A percentile compares a stretch with the other conserved stretches of the same genome.
Evolutionary conservation across 2,329 filamentous ascomycete genomes (phyloP).

Genomic region (Chrysoporthe austroafricana): DNA sequence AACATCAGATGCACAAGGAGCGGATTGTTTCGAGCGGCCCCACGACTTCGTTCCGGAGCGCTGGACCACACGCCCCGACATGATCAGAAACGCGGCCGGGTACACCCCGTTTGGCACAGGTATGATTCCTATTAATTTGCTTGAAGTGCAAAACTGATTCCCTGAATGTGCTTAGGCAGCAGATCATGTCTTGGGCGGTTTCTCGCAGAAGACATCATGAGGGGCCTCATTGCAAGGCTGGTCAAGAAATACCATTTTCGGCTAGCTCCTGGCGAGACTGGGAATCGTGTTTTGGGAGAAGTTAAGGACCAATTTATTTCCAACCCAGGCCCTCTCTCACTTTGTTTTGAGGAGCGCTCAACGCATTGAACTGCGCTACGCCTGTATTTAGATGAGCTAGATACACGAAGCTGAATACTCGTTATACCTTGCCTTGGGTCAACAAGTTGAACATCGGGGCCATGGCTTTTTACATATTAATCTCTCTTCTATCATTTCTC

Average conservation of each 20-base stretch:
- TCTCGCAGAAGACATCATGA: slow-evolving; percentile 37
- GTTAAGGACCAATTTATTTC: background rate
- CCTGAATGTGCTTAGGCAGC: background rate
- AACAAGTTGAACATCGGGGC: no score
- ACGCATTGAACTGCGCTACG: no score
- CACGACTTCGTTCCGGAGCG: slow-evolving; percentile 44
- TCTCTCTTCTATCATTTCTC: no score
- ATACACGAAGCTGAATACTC: no score
- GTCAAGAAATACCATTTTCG: slow-evolving; percentile 34
- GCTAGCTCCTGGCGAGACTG: slow-evolving; percentile 34
- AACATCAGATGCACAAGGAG: slow-evolving; percentile 28
- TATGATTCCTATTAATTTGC: slow-evolving; percentile 26
- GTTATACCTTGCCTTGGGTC: no score
- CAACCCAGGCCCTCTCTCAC: background rate
- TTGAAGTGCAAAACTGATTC: slow-evolving; percentile 17
- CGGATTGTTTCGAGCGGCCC: slow-evolving; percentile 36
- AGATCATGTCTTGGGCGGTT: slow-evolving; percentile 35
- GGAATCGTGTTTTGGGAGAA: background rate
- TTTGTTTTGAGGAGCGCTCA: background rate
- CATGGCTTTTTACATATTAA: no score
- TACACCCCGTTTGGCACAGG: slow-evolving; percentile 41
- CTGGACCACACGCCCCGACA: slow-evolving; percentile 39
- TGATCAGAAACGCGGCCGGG: slow-evolving; percentile 38
- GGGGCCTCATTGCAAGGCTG: slow-evolving; percentile 32
- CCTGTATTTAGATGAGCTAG: no score